Evolutionary conservation across 305 asterid species (phyloP), one percentile per base, ranked within the genome.

Genomic region (Fraxinus baroniana): DNA sequence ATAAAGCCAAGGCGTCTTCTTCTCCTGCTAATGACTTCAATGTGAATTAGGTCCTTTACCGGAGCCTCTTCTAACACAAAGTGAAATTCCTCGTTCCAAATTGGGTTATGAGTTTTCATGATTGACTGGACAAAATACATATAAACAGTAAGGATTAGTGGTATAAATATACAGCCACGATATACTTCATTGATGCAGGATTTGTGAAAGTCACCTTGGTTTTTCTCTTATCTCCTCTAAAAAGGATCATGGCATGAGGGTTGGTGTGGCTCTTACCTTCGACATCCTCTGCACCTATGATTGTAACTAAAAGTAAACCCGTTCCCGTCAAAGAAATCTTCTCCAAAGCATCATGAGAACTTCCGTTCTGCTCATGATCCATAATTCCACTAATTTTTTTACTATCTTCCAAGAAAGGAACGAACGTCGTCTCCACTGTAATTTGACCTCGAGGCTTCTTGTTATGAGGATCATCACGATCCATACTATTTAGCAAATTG

Each of bases 11-110:
- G 9, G 22, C 87, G 87, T 10, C 66, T 5, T 74, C 92, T 87
- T 79, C 88, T 83, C 89, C 82, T 90, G 89, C 93, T 93, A 88
- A 83, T 81, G 71, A 95, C 92, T 76, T 89, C 93, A 35, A 95
- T 73, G 76, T 88, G 94, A 46, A 95, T 87, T 4, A 60, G 49
- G 37, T 93, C 98, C 74, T 87, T 87, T 32, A 87, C 18, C 5
- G 97, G 98, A 79, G 97, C 88, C 68, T 92, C 94, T 75, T 93
- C 98, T 30, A 93, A 70, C 64, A 90, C 84, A 84, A 92, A 93
- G 84, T 93, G 86, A 75, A 93, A 93, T n/a, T 91, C 95, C 57
- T 93, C 98, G 39, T 91, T 90, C 98, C 98, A 95, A 20, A 68
- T 55, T 10, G 98, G 98, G 82, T 91, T 79, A 36, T 94, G 90